phyloP scores from a whole-genome alignment of 345 rosid genomes.

The Diplotaxis tenuifolia region DNA sequence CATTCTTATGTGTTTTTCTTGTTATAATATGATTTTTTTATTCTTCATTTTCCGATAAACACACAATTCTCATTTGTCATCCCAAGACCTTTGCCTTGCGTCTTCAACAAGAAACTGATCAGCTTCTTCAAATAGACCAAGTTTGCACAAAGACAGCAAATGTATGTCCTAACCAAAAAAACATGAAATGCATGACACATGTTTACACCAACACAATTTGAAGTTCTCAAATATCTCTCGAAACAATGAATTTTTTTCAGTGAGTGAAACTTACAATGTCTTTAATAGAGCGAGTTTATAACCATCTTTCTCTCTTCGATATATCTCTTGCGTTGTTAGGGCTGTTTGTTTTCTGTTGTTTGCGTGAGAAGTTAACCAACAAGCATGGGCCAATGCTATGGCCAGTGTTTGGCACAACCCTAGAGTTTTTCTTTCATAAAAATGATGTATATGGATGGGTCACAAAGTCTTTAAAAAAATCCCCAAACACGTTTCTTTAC shows the following conservation, averaged over 20 bases:
- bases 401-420: conserved; percentile 62
- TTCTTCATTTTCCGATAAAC: conserved; percentile 3
- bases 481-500: conserved; percentile 52
- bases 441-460: conserved; percentile 44
- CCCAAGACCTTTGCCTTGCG: neutral
- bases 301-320: conserved; percentile 41
- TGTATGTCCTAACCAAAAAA: neutral
- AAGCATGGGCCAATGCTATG: conserved; percentile 56
- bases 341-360: conserved; percentile 51
- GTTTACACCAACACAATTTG: neutral
- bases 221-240: conserved; percentile 6
- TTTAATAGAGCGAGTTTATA: conserved; percentile 24
- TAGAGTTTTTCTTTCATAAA: conserved; percentile 37
- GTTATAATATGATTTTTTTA: no score
- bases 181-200: conserved; percentile 14
- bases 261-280: neutral
- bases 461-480: conserved; percentile 42
- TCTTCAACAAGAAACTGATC: conserved; percentile 8
- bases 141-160: conserved; percentile 14
- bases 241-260: neutral
- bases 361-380: conserved; percentile 45
- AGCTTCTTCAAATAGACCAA: neutral
- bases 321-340: conserved; percentile 44
- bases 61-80: conserved; percentile 25
- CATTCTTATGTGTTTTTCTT: neutral